Base-by-base conservation (phyloP, 106 monocot genomes). In the Dioscorea zingiberensis region DNA sequence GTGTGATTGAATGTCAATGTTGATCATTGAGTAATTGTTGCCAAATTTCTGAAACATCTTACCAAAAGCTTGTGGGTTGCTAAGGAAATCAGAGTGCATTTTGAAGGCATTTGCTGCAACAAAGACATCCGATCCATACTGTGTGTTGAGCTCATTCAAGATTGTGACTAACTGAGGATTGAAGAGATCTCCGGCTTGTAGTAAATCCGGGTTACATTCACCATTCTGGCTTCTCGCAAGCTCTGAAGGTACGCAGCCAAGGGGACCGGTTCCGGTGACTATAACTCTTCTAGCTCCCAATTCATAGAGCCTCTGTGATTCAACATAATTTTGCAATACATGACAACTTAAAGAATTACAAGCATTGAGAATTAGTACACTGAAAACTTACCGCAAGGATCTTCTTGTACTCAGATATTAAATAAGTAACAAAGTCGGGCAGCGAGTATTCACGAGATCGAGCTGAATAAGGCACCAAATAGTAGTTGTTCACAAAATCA, bases 401-500 rank as follows among this genome's bases (percentile, higher is more conserved):
- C 44, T 94, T 80, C 65, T 76, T 80, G 82, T 90, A 90, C 63
- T 94, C 94, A 13, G 87, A 84, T 44, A 90, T 73, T 21, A 94
- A 19, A 24, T 82, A 94, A 64, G 11, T 32, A 66, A 90, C 70
- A 72, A 87, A 94, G 62, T 94, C 90, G 0, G 87, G 86, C 6
- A 94, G 63, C 10, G 90, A 28, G 60, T 82, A 94, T 59, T 94
- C 74, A 9, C 87, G 76, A 18, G 90, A 94, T 44, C 94, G 68
- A 0, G 54, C 70, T 1, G 94, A 90, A 64, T 58, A 90, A 1
- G 94, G 90, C 12, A 90, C 61, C 56, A 94, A 66, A 68, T 90
- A 94, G 70, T 94, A 94, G 77, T 94, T 94, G 82, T 94, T 94
- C 16, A 94, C 90, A 46, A 94, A 94, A 56, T 94, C 94, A 44